Evolutionary conservation across 1,284 basidiomycete species (phyloP), one percentile per base, ranked within the genome.

Genomic region (Rhodotorula mucilaginosa): DNA sequence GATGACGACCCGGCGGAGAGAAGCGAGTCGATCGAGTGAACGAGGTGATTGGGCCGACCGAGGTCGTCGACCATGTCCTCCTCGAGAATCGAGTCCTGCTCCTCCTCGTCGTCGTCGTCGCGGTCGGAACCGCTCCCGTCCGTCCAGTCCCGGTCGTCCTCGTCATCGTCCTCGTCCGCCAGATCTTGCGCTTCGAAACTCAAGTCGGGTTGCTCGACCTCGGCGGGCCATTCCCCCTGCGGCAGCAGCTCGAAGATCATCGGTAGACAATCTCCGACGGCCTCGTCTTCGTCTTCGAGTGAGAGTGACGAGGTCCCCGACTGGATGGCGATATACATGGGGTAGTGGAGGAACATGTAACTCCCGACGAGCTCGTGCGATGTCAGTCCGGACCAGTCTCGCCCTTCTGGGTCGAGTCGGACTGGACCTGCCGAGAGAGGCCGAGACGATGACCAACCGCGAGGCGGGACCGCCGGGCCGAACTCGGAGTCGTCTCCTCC

Each of bases 331-430:
- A 54, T 26, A 3, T 46, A 74, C 5, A 48, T 21, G 5, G 67
- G 70, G 63, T 52, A 74, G 60, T 74, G 61, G 16, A 74, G 57
- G 64, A 73, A 72, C 12, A 58, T n/a, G 52, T 69, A 72, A 2
- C 61, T 70, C 2, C 67, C 68, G 23, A 67, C 44, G 29, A 59
- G 64, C 31, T 65, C 66, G 29, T 47, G 60, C 29, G 49, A 56
- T 31, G 69, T 67, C 21, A 75, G 29, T 10, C 74, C 74, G 7
- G 74, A 71, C 71, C 74, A 73, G 58, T 73, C 69, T 34, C 71
- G 48, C 18, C 31, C n/a, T 3, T 64, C 65, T 1, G n/a, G 7
- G 10, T 61, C 64, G 19, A 31, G 18, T 26, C 54, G n/a, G 5
- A 23, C 61, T 5, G 59, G 15, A 1, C 51, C 44, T 12, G 66